phyloP scores from a whole-genome alignment of 805 yeast genomes.

The Pichia heedii region DNA sequence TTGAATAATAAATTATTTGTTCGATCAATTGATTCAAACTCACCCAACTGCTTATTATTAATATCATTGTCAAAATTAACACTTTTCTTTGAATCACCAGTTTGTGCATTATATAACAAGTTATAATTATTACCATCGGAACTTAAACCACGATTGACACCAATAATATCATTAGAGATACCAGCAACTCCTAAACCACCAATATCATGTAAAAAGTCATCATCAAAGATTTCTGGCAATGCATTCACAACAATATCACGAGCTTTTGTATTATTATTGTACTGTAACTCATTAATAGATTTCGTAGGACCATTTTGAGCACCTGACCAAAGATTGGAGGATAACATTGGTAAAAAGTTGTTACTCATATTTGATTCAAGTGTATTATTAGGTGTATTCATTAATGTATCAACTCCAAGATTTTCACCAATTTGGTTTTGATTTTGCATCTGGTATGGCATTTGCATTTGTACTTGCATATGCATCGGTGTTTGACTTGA shows the following conservation, averaged over 20 bases:
- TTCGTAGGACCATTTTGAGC: neutral
- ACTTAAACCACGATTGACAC: neutral
- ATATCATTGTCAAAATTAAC: neutral
- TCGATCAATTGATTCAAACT: neutral
- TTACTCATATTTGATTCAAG: neutral
- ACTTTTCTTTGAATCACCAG: too few relatives aligned
- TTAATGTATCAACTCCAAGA: neutral
- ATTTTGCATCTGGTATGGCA: neutral
- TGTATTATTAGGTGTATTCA: neutral
- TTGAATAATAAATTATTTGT: neutral
- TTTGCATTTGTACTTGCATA: too few relatives aligned
- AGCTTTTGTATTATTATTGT: neutral
- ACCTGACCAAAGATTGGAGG: neutral
- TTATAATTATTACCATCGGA: neutral
- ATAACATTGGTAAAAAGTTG: neutral
- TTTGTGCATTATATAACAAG: neutral
- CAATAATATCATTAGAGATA: neutral
- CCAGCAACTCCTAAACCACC: conserved; percentile 16
- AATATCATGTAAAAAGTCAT: conserved; percentile 25
- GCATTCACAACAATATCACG: conserved; percentile 5
- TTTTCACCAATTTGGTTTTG: neutral
- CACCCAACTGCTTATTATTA: neutral
- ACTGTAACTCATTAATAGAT: too few relatives aligned
- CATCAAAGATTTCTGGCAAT: conserved; percentile 26
- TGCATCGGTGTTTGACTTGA: too few relatives aligned